A percentile compares a stretch with the other conserved stretches of the same genome.
These are phyloP conservation scores for Ambrosia trifida DNA, from an alignment of 129 eudicot species.

Conservation along the genomic window DNA sequence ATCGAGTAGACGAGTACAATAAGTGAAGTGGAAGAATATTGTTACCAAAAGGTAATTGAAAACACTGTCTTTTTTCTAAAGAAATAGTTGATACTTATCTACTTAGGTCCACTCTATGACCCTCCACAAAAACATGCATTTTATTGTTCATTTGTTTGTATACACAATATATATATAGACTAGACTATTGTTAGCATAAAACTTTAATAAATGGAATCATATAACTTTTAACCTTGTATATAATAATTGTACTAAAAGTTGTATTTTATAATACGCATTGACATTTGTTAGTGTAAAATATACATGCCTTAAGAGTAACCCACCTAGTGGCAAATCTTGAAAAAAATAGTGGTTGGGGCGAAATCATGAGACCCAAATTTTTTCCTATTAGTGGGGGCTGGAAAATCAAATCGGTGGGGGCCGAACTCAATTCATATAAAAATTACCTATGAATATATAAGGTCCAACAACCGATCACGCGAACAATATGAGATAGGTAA, in stretches of 20 bases:
- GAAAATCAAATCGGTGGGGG: no score
- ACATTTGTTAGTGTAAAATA: no score
- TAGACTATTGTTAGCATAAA: constrained; percentile 4
- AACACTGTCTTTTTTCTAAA: constrained; percentile 27
- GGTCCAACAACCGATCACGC: no score
- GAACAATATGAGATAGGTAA: no score
- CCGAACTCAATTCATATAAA: no score
- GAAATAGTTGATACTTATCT: constrained; percentile 24
- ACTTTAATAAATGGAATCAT: no score
- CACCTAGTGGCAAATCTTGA: neutral
- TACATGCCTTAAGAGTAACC: neutral
- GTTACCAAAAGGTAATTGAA: constrained; percentile 33
- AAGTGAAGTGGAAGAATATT: constrained; percentile 23
- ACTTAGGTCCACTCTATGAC: constrained; percentile 33
- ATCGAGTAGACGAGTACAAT: constrained; percentile 23
- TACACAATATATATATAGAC: neutral
- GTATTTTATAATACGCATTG: neutral
- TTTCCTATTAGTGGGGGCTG: no score
- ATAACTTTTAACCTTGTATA: neutral
- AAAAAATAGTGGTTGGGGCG: no score
- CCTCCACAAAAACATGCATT: neutral
- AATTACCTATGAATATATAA: no score
- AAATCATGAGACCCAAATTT: no score
- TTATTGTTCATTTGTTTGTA: constrained; percentile 9
- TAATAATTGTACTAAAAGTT: neutral